Conservation (phyloP, 805 yeast genomes). For the Candida chauliodis region DNA sequence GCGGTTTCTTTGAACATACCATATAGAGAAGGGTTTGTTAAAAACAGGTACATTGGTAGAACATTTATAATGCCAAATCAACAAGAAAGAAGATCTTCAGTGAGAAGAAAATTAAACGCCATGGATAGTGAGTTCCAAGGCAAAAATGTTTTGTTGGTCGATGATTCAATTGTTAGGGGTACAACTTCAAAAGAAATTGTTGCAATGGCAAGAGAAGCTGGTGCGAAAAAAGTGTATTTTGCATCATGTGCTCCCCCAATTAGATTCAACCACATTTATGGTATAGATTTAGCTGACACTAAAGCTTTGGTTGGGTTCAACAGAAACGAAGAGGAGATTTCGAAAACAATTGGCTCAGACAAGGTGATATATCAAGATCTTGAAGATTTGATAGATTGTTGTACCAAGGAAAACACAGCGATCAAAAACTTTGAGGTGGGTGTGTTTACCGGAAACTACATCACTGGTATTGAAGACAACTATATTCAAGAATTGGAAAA, state of each 20-base stretch:
- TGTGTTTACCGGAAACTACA: constrained; percentile 90
- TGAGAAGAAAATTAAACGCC: constrained; percentile 91
- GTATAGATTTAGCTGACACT: constrained; percentile 95
- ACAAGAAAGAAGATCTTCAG: constrained; percentile 87
- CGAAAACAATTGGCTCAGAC: constrained; percentile 82
- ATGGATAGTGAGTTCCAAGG: constrained; percentile 90
- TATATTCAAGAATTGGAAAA: constrained; percentile 79
- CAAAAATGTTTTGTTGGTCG: constrained; percentile 83
- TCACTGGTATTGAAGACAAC: constrained; percentile 88
- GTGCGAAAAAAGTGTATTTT: constrained; percentile 90
- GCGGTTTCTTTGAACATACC: constrained; percentile 78
- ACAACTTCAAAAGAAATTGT: constrained; percentile 96
- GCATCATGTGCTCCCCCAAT: constrained; percentile 99
- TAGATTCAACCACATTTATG: constrained; percentile 91
- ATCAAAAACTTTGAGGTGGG: constrained; percentile 85
- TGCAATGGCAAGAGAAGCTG: constrained; percentile 98
- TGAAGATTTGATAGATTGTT: constrained; percentile 79
- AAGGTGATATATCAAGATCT: constrained; percentile 83
- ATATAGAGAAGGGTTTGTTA: constrained; percentile 95
- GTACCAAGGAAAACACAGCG: constrained; percentile 40
- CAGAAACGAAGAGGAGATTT: constrained; percentile 70
- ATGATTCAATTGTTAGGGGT: constrained; percentile 96
- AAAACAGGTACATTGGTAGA: constrained; percentile 94
- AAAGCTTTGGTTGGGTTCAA: constrained; percentile 88
- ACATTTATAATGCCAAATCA: constrained; percentile 99